phyloP scores from a whole-genome alignment of 1,284 basidiomycete species.

The Trametes versicolor region DNA sequence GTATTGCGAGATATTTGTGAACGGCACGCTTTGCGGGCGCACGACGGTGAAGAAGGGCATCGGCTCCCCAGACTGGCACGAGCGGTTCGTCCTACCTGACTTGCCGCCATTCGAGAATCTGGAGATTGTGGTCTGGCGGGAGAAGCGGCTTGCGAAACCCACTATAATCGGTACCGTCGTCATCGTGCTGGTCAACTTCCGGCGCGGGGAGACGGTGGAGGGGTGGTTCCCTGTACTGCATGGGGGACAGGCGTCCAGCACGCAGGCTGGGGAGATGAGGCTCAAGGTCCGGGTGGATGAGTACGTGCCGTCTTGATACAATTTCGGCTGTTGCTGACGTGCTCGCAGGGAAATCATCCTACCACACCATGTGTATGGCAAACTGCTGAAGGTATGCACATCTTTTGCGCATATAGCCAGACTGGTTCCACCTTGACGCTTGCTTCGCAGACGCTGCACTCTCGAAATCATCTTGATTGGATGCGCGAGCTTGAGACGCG shows the following conservation, averaged over 20 bases:
- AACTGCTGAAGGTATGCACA: conserved; percentile 58
- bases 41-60: conserved; percentile 77
- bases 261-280: conserved; percentile 78
- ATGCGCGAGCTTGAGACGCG: conserved; percentile 74
- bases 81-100: conserved; percentile 76
- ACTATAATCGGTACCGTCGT: conserved; percentile 66
- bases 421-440: background rate
- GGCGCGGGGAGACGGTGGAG: conserved; percentile 76
- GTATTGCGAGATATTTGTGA: conserved; percentile 75
- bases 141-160: conserved; percentile 70
- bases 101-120: conserved; percentile 77
- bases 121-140: conserved; percentile 70
- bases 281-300: conserved; percentile 80
- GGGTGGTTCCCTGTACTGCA: conserved; percentile 86
- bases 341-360: conserved; percentile 75
- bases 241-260: conserved; percentile 54
- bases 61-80: conserved; percentile 79
- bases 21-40: conserved; percentile 69
- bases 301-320: conserved; percentile 55
- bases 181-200: conserved; percentile 74
- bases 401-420: background rate
- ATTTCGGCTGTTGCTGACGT: conserved; percentile 15
- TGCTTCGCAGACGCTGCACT: conserved; percentile 60
- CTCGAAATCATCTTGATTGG: conserved; percentile 78
- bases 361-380: conserved; percentile 65